Conservation (phyloP, 441 rosid species). For the Populus hybrid region DNA sequence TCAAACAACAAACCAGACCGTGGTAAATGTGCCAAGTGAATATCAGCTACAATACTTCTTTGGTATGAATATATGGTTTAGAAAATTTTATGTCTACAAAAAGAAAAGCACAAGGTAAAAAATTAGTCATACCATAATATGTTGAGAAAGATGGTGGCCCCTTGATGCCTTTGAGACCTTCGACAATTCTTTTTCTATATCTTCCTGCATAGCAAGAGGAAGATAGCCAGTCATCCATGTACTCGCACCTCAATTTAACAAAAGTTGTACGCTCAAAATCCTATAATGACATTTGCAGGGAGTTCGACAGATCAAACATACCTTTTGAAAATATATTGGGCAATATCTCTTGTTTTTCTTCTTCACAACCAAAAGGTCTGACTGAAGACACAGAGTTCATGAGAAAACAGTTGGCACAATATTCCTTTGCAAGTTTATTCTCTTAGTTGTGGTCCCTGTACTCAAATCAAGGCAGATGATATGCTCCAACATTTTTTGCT, state of each 20-base stretch:
- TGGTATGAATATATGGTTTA: neutral
- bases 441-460: neutral
- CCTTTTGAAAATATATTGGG: constrained; percentile 94
- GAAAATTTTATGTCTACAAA: neutral
- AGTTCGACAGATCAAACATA: constrained; percentile 24
- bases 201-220: constrained; percentile 51
- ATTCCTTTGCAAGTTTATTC: neutral
- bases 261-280: neutral
- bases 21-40: neutral
- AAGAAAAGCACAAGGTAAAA: constrained; percentile 1
- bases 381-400: constrained; percentile 44
- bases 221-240: constrained; percentile 11
- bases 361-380: constrained; percentile 82
- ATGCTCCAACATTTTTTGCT: neutral
- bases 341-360: constrained; percentile 76
- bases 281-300: neutral
- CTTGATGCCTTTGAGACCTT: constrained; percentile 65
- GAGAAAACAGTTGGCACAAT: constrained; percentile 9
- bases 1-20: constrained; percentile 17
- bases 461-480: constrained; percentile 4
- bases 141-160: constrained; percentile 59
- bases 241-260: neutral
- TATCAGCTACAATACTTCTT: neutral
- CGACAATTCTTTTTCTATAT: constrained; percentile 75
- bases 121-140: constrained; percentile 64